Evolutionary conservation across 441 rosid species (phyloP).

Genomic region (Metrosideros polymorpha): DNA sequence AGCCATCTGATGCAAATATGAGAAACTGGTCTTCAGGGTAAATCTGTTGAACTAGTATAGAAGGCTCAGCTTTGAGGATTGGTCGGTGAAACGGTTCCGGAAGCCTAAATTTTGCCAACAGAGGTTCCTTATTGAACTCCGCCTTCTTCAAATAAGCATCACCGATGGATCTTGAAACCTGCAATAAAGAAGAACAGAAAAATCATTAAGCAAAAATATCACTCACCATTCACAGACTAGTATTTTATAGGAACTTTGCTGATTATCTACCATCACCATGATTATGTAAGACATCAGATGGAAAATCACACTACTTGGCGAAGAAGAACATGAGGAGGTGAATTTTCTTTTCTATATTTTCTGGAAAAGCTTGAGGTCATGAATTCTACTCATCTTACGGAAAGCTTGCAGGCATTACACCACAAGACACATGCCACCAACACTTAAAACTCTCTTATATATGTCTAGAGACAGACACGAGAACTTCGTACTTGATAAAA

Average conservation of each 20-base stretch:
- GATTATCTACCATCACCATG: neutral
- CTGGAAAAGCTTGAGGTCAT: neutral
- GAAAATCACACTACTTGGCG: neutral
- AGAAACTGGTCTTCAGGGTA: slow-evolving; percentile 75
- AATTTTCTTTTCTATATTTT: neutral
- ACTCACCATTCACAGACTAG: neutral
- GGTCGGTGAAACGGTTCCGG: slow-evolving; percentile 60
- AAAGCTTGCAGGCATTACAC: neutral
- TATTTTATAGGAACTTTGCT: neutral
- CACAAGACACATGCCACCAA: neutral
- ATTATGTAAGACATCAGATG: neutral
- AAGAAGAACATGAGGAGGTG: neutral
- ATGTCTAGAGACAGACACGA: neutral
- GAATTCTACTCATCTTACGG: neutral
- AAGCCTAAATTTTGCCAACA: slow-evolving; percentile 69
- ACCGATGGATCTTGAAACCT: slow-evolving; percentile 88
- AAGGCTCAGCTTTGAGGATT: slow-evolving; percentile 82
- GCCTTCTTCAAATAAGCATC: slow-evolving; percentile 85
- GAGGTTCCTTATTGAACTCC: slow-evolving; percentile 75
- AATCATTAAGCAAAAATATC: neutral
- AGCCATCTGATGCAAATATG: slow-evolving; percentile 93
- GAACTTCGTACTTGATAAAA: neutral
- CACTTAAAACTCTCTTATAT: neutral
- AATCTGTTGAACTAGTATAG: slow-evolving; percentile 57
- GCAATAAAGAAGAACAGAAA: neutral